phyloP scores from a whole-genome alignment of 2,329 filamentous ascomycete genomes.

The Penicillium sp. region DNA sequence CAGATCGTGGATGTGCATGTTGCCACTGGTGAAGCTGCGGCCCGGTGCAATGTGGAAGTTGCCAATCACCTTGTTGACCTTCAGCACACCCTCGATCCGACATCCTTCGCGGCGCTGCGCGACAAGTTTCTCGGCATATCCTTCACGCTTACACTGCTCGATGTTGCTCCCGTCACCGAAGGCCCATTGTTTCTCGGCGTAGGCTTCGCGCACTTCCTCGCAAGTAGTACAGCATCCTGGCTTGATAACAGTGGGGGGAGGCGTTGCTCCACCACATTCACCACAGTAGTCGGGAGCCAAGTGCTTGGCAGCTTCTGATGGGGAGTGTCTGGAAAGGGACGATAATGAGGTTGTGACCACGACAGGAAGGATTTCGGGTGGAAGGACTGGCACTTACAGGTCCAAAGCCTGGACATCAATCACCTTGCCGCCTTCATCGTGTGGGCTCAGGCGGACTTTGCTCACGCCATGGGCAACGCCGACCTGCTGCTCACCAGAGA shows the following conservation, averaged over 20 bases:
- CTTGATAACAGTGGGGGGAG: slow-evolving; percentile 69
- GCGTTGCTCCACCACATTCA: slow-evolving; percentile 80
- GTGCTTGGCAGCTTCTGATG: slow-evolving; percentile 69
- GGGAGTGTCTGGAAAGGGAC: slow-evolving; percentile 56
- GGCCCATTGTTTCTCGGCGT: slow-evolving; percentile 84
- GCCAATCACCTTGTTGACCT: slow-evolving; percentile 96
- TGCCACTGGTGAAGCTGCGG: slow-evolving; percentile 91
- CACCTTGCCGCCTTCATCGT: slow-evolving; percentile 70
- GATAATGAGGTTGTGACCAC: slow-evolving; percentile 5
- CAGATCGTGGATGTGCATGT: slow-evolving; percentile 96
- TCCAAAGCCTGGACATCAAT: slow-evolving; percentile 69
- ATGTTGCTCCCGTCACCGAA: slow-evolving; percentile 91
- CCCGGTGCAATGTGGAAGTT: slow-evolving; percentile 99
- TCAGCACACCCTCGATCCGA: slow-evolving; percentile 84
- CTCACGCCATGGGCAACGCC: slow-evolving; percentile 89
- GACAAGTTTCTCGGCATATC: slow-evolving; percentile 86
- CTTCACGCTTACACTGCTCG: slow-evolving; percentile 92
- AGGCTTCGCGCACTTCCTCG: slow-evolving; percentile 93
- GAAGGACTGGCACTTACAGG: slow-evolving; percentile 54
- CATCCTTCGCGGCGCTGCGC: slow-evolving; percentile 89
- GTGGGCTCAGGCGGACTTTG: slow-evolving; percentile 78
- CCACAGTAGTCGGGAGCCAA: slow-evolving; percentile 92
- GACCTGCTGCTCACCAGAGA: slow-evolving; percentile 93
- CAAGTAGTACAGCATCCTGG: slow-evolving; percentile 95
- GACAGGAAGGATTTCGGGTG: not conserved